Evolutionary conservation across 305 asterid species (phyloP).

Genomic region (Fraxinus paxiana): DNA sequence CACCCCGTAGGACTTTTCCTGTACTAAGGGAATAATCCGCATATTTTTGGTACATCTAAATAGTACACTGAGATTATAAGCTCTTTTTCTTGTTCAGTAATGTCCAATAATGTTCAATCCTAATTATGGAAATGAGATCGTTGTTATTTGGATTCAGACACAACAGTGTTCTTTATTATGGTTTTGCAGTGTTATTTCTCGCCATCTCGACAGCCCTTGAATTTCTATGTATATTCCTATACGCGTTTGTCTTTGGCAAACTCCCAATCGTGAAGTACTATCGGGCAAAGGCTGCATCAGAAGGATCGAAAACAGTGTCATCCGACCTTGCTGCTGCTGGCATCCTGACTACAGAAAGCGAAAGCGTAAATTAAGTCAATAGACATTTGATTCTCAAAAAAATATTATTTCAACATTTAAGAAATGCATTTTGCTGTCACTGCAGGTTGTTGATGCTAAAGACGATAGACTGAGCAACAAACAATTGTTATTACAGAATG

Average conservation of each 20-base stretch:
- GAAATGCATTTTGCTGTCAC: conserved; percentile 1
- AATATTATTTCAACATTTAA: not conserved
- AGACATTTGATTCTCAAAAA: not conserved
- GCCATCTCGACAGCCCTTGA: conserved; percentile 58
- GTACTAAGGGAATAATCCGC: not conserved
- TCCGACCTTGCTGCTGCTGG: conserved; percentile 89
- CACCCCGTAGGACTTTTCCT: not conserved
- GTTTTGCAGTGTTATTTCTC: conserved; percentile 66
- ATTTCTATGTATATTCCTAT: conserved; percentile 64
- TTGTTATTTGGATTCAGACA: not conserved
- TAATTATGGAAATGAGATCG: not conserved
- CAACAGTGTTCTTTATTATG: not conserved
- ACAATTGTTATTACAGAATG: conserved; percentile 47
- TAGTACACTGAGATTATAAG: not conserved
- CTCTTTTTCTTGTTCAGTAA: not conserved
- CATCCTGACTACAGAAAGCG: conserved; percentile 28
- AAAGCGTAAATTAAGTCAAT: conserved; percentile 24
- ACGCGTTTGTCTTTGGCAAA: conserved; percentile 57
- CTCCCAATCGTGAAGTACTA: conserved; percentile 72
- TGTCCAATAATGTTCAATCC: not conserved
- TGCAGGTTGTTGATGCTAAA: conserved; percentile 45
- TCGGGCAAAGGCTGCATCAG: conserved; percentile 65
- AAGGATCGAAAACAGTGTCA: conserved; percentile 81
- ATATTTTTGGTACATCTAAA: not conserved
- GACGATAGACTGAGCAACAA: conserved; percentile 53